Base-by-base conservation (phyloP, 1,284 basidiomycete species). In the Volvariella surrecta region DNA sequence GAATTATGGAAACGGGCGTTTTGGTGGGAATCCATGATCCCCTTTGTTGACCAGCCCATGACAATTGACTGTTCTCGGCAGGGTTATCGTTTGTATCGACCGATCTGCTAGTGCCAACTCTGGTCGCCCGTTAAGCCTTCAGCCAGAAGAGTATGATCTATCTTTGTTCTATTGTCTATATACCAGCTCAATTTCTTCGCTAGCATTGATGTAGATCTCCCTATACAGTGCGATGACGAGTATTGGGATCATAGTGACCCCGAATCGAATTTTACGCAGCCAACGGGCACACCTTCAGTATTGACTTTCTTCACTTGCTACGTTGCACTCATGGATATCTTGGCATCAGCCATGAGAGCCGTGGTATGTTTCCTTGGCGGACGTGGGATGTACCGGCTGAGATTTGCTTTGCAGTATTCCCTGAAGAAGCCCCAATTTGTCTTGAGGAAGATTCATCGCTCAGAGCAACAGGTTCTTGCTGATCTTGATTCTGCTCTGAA, bases 1-100 rank as follows among this genome's bases (percentile, higher is more conserved):
- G 81, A 86, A 51, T 61, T 79, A 15, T 82, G 79, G 70, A 83
- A 81, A 56, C 74, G 84, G 7, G 78, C 74, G 1, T 87, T 87
- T 54, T 84, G 80, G 80, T 58, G 38, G 19, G 42, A 11, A 20
- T 47, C 10, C 13, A 21, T 32, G 31, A 15, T 37, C 11, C 15
- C 17, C 3, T 21, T 17, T 2, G 35, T 8, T 17, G 28, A 24
- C 16, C 13, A 4, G 9, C 17, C 39, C 17, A 17, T 19, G 35
- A 10, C 37, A 21, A 37, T 32, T 32, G 40, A 28, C 24, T 11
- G 6, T 11, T 28, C 19, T n/a, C 16, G 35, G 16, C 31, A 75
- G 73, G 71, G 60, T 67, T 2, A 58, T 79, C 8, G 55, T 77
- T 17, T 57, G 57, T 31, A 49, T 73, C n/a, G 76, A 80, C 53